A percentile compares a stretch with the other conserved stretches of the same genome.
Conservation (phyloP, 441 rosid genomes). For the Euphorbia celastroides region DNA sequence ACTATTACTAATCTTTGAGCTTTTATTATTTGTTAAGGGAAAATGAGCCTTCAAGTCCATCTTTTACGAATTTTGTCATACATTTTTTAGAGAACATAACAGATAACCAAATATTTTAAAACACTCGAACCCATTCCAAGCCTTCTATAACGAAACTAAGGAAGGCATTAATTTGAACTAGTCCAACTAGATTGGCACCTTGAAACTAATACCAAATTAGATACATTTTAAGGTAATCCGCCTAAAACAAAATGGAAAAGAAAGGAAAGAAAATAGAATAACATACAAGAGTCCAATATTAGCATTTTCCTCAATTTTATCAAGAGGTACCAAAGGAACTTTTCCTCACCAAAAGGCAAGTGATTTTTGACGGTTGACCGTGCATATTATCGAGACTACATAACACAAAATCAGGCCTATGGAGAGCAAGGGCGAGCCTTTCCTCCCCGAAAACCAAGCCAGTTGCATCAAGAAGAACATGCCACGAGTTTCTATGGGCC, state of each 20-base stretch:
- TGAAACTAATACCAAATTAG: too few species aligned
- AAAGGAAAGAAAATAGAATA: too few species aligned
- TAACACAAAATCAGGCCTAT: conserved; percentile 49
- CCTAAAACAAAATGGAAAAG: too few species aligned
- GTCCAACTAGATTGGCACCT: too few species aligned
- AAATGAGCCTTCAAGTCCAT: background rate
- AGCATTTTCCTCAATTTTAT: too few species aligned
- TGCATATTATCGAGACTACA: conserved; percentile 31
- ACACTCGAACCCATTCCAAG: too few species aligned
- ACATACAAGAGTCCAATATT: too few species aligned
- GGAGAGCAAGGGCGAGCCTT: conserved; percentile 43
- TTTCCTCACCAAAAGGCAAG: conserved; percentile 58
- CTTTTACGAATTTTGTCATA: background rate
- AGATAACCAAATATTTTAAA: too few species aligned
- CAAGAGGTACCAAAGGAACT: conserved; percentile 43
- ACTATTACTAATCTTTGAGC: background rate
- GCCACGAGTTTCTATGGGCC: conserved; percentile 62
- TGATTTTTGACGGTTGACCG: conserved; percentile 34
- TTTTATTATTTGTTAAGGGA: background rate
- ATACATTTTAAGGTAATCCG: too few species aligned
- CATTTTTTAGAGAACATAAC: too few species aligned
- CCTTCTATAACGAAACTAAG: too few species aligned
- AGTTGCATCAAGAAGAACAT: conserved; percentile 52
- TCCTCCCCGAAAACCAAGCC: conserved; percentile 42
- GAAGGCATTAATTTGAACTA: too few species aligned